Percentiles rank a stretch among this genome's conserved stretches.
Evolutionary conservation across 805 yeast species (phyloP).

Genomic region (Geotrichum ghanense): DNA sequence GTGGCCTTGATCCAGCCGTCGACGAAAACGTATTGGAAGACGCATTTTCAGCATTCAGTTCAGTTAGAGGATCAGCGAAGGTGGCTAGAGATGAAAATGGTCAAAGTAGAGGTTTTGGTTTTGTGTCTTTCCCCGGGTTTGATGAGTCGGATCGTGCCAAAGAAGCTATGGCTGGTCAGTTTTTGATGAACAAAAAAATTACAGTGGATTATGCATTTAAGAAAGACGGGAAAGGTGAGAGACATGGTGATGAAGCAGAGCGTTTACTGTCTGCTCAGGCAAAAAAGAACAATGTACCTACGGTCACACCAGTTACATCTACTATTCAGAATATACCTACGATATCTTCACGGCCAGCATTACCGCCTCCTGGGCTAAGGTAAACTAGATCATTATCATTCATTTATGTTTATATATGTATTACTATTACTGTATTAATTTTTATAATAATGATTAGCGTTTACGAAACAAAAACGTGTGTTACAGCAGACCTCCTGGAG

Average conservation of each 20-base stretch:
- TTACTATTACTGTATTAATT: not conserved
- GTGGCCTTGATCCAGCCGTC: constrained; percentile 54
- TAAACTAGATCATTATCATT: not conserved
- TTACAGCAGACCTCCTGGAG: constrained; percentile 20
- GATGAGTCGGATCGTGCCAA: constrained; percentile 64
- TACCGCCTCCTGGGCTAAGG: constrained; percentile 1
- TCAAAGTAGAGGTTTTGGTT: constrained; percentile 51
- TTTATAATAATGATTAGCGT: not conserved
- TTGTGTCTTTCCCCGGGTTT: constrained; percentile 52
- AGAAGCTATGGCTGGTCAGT: constrained; percentile 52
- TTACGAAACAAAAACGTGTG: not conserved
- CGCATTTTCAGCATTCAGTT: constrained; percentile 63
- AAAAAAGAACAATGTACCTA: constrained; percentile 24
- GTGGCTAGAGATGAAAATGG: constrained; percentile 41
- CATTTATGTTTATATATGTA: not conserved
- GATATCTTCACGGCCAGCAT: not conserved
- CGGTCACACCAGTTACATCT: constrained; percentile 4
- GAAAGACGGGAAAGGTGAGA: constrained; percentile 40
- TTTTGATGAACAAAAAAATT: constrained; percentile 55
- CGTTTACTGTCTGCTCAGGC: constrained; percentile 60
- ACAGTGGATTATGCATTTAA: constrained; percentile 62
- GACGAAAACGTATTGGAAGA: constrained; percentile 46
- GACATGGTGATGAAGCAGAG: constrained; percentile 75
- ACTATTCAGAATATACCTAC: not conserved
- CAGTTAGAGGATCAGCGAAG: constrained; percentile 37